Evolutionary conservation across 1,139 yeast genomes (phyloP).

Genomic region (Pneumocystis carinii): DNA sequence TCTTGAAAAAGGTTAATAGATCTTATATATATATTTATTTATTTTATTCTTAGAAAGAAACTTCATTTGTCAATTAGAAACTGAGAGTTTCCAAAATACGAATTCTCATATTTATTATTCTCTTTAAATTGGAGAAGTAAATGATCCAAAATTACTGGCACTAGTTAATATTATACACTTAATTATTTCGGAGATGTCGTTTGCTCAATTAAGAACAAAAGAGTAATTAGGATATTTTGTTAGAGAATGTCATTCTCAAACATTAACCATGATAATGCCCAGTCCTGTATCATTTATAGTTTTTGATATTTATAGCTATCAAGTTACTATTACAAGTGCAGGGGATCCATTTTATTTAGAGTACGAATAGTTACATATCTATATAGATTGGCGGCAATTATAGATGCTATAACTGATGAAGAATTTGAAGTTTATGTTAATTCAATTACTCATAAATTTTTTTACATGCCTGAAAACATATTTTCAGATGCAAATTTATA

Average conservation of each 20-base stretch:
- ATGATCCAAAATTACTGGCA: constrained; percentile 28
- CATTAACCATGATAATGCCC: too few species aligned
- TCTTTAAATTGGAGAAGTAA: constrained; percentile 47
- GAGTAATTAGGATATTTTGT: constrained; percentile 90
- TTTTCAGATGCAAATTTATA: constrained; percentile 49
- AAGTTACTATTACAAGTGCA: constrained; percentile 79
- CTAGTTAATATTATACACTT: constrained; percentile 56
- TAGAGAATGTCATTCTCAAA: too few species aligned
- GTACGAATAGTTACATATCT: constrained; percentile 62
- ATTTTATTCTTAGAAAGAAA: constrained; percentile 1
- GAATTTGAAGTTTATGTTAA: constrained; percentile 56
- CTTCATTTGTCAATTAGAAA: too few species aligned
- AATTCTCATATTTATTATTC: constrained; percentile 40
- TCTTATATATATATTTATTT: constrained; percentile 22
- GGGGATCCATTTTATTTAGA: constrained; percentile 60
- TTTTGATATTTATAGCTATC: constrained; percentile 28
- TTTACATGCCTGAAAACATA: constrained; percentile 53
- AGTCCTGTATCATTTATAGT: constrained; percentile 36
- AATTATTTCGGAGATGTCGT: constrained; percentile 70
- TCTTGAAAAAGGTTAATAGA: constrained; percentile 29
- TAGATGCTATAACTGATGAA: constrained; percentile 37
- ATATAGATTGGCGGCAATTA: constrained; percentile 25
- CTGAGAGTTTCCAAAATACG: too few species aligned
- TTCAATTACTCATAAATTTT: constrained; percentile 50
- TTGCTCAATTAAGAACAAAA: constrained; percentile 75